Evolutionary conservation across 2,329 filamentous ascomycete species (phyloP).

Genomic region (Fusarium sp.): DNA sequence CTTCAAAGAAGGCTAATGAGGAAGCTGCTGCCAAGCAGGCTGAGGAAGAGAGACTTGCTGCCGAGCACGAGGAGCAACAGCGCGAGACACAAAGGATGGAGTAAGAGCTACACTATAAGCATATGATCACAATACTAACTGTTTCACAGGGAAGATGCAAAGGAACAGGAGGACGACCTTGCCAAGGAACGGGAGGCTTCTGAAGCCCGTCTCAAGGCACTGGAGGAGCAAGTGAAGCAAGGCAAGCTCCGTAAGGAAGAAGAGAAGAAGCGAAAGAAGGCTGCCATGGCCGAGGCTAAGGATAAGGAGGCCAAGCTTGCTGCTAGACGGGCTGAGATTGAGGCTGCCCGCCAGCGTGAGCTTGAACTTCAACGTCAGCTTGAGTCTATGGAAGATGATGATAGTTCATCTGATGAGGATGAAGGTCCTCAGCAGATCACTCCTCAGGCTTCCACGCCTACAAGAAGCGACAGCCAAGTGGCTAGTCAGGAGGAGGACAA

Average conservation of each 20-base stretch:
- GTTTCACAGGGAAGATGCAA: conserved; percentile 73
- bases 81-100: conserved; percentile 80
- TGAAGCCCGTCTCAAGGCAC: conserved; percentile 82
- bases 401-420: conserved; percentile 82
- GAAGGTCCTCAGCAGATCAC: conserved; percentile 79
- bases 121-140: conserved; percentile 42
- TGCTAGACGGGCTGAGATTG: conserved; percentile 88
- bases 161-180: conserved; percentile 82
- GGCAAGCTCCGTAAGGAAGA: conserved; percentile 97
- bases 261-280: conserved; percentile 92
- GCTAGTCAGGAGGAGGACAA: conserved; percentile 67
- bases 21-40: conserved; percentile 67
- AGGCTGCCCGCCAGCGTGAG: conserved; percentile 89
- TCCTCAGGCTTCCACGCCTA: conserved; percentile 69
- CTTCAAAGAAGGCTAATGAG: conserved; percentile 68
- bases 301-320: conserved; percentile 88
- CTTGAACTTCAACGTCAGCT: conserved; percentile 89
- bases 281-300: conserved; percentile 84
- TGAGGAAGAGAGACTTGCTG: conserved; percentile 73
- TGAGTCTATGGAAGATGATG: conserved; percentile 78
- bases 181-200: conserved; percentile 83
- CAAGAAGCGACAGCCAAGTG: conserved; percentile 61
- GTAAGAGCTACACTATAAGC: conserved; percentile 67
- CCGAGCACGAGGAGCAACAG: conserved; percentile 81
- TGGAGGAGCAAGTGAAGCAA: conserved; percentile 93